Evolutionary conservation across 2,329 filamentous ascomycete species (phyloP).

Genomic region (Fusarium dimerum): DNA sequence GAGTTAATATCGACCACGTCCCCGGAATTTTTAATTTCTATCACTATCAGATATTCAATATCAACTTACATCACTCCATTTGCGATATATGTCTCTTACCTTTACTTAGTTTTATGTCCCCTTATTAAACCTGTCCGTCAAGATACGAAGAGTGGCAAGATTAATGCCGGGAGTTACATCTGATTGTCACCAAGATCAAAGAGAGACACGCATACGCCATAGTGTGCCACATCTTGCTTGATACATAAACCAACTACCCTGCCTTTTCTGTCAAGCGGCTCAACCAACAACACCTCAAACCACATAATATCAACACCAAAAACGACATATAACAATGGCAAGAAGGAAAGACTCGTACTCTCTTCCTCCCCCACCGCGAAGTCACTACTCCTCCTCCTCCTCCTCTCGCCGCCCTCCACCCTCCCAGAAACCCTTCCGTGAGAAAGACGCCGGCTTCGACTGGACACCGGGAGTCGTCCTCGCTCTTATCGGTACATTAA

Average conservation of each 20-base stretch:
- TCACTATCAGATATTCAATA: too few relatives aligned
- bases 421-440: constrained; percentile 40
- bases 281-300: neutral
- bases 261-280: neutral
- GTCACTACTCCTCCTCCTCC: constrained; percentile 1
- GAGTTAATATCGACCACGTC: constrained; percentile 10
- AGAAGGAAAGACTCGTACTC: constrained; percentile 17
- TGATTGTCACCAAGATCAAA: neutral
- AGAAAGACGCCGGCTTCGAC: constrained; percentile 39
- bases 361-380: constrained; percentile 12
- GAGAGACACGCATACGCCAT: constrained; percentile 3
- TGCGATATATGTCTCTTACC: too few relatives aligned
- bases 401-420: constrained; percentile 13
- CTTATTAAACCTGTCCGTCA: too few relatives aligned
- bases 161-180: too few relatives aligned
- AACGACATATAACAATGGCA: constrained; percentile 9
- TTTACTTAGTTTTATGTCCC: too few relatives aligned
- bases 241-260: neutral
- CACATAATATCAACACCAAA: neutral
- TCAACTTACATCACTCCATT: too few relatives aligned
- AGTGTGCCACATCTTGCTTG: neutral
- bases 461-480: constrained; percentile 43
- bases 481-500: constrained; percentile 36
- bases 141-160: too few relatives aligned
- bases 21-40: neutral